Evolutionary conservation across 176 grass and related monocot genomes (phyloP).

Genomic region (Carex myosuroides): DNA sequence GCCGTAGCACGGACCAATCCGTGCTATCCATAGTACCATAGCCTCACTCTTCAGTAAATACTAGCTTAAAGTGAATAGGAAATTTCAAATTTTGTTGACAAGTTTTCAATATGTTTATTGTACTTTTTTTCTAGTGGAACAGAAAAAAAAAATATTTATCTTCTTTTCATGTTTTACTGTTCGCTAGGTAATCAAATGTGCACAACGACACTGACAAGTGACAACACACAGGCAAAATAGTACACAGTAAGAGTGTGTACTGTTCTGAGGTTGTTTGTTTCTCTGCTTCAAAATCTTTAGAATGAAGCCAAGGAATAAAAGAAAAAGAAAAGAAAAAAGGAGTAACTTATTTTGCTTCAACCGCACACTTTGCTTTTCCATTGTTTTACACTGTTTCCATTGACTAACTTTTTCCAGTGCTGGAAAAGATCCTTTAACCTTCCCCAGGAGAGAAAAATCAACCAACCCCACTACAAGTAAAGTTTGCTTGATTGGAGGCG

Average conservation of each 20-base stretch:
- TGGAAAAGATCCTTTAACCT: slow-evolving; percentile 13
- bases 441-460: slow-evolving; percentile 11
- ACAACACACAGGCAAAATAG: not conserved
- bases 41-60: too few relatives aligned
- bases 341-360: slow-evolving; percentile 22
- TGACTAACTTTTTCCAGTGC: slow-evolving; percentile 4
- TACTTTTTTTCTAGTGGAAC: too few relatives aligned
- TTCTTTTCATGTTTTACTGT: not conserved
- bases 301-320: slow-evolving; percentile 4
- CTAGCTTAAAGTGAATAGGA: too few relatives aligned
- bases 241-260: not conserved
- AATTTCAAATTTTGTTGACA: too few relatives aligned
- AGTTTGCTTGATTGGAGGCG: slow-evolving; percentile 10
- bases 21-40: too few relatives aligned
- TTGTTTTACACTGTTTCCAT: slow-evolving; percentile 9
- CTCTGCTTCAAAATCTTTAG: slow-evolving; percentile 9
- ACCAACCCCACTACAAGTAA: slow-evolving; percentile 12
- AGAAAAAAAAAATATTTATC: not conserved
- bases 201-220: not conserved
- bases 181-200: not conserved
- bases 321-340: not conserved
- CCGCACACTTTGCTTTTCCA: slow-evolving; percentile 14
- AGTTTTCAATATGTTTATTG: too few relatives aligned
- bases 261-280: not conserved
- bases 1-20: too few relatives aligned